Conservation (phyloP, 441 rosid genomes). For the Monsonia emarginata region DNA sequence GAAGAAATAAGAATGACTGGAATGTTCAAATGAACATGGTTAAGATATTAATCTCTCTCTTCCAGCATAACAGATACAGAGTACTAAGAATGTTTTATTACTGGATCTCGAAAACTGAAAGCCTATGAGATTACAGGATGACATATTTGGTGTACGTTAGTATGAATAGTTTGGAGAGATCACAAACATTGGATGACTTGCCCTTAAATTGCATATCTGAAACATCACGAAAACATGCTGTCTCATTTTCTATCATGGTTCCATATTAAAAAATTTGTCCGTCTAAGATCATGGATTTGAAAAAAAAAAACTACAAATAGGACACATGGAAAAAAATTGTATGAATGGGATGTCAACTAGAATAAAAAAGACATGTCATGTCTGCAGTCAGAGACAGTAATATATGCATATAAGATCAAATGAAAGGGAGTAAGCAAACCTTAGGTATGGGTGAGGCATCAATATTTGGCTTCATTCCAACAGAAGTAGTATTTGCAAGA, state of each 20-base stretch:
- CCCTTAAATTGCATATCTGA: neutral
- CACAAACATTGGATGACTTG: neutral
- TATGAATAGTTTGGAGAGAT: too few species aligned
- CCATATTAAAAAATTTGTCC: neutral
- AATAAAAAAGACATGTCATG: neutral
- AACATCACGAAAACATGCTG: neutral
- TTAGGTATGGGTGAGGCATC: conserved; percentile 52
- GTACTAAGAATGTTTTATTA: too few species aligned
- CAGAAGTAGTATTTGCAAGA: conserved; percentile 58
- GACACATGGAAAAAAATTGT: neutral
- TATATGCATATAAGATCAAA: neutral
- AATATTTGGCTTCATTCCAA: conserved; percentile 63
- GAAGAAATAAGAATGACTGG: too few species aligned
- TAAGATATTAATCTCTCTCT: too few species aligned
- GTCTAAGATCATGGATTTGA: neutral
- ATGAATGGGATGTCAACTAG: neutral
- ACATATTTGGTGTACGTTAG: neutral
- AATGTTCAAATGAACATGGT: too few species aligned
- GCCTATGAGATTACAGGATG: too few species aligned
- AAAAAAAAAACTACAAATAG: neutral
- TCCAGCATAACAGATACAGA: too few species aligned
- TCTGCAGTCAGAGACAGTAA: neutral
- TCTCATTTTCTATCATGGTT: neutral
- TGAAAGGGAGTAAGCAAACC: conserved; percentile 25
- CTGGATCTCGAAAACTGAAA: too few species aligned